Conservation (phyloP, 1,284 basidiomycete species). For the Prillingera fragicola region DNA sequence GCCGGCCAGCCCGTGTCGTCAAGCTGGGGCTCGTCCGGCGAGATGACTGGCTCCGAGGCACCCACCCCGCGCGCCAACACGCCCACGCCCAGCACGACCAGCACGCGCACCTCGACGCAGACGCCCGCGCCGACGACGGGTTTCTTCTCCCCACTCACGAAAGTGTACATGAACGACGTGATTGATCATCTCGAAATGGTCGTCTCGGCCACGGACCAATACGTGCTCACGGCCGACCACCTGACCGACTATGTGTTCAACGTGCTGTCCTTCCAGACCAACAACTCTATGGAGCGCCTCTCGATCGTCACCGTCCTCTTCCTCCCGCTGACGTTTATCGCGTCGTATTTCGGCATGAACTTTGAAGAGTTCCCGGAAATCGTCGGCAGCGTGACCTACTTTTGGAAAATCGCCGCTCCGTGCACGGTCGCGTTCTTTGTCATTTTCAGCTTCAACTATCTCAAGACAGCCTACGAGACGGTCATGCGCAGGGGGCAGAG, state of each 20-base stretch:
- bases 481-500: too few species aligned
- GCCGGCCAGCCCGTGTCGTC: neutral
- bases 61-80: neutral
- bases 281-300: conserved; percentile 47
- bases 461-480: too few species aligned
- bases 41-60: neutral
- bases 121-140: conserved; percentile 12
- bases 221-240: conserved; percentile 29
- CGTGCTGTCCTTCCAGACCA: conserved; percentile 45
- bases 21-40: too few species aligned
- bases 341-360: conserved; percentile 43
- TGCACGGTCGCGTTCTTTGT: conserved; percentile 44
- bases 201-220: conserved; percentile 41
- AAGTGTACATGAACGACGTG: conserved; percentile 44
- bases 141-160: conserved; percentile 38
- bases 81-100: conserved; percentile 6
- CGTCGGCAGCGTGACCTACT: conserved; percentile 35
- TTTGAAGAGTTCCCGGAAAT: conserved; percentile 37
- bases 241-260: conserved; percentile 48
- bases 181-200: conserved; percentile 43
- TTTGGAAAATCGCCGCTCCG: conserved; percentile 46
- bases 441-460: conserved; percentile 17
- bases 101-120: neutral
- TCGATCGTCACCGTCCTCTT: conserved; percentile 49
- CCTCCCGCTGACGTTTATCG: conserved; percentile 34